phyloP scores from a whole-genome alignment of 345 rosid genomes.

The Gossypium mustelinum region DNA sequence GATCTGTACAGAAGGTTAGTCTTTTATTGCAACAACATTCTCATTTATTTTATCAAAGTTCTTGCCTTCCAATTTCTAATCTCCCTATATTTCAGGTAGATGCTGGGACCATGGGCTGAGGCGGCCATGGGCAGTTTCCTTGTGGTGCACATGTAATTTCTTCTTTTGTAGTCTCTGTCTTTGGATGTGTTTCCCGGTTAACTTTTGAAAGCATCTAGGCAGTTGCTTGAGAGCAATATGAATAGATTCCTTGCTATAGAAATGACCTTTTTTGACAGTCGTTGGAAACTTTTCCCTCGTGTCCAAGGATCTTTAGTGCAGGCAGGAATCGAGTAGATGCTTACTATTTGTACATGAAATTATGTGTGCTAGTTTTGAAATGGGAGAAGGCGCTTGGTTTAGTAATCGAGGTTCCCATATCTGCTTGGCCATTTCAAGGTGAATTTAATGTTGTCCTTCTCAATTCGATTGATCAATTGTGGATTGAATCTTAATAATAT shows the following conservation, averaged over 20 bases:
- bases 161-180: background rate
- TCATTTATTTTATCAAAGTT: constrained; percentile 8
- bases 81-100: constrained; percentile 29
- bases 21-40: background rate
- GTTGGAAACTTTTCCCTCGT: background rate
- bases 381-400: no score
- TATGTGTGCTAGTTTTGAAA: background rate
- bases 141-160: constrained; percentile 2
- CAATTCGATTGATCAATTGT: no score
- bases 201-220: constrained; percentile 1
- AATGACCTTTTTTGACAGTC: background rate
- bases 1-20: constrained; percentile 69
- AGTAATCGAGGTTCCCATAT: no score
- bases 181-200: background rate
- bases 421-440: no score
- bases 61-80: constrained; percentile 14
- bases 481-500: no score
- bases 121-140: background rate
- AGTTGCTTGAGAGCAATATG: background rate
- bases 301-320: background rate
- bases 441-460: no score
- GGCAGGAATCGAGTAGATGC: background rate
- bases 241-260: background rate
- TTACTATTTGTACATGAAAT: background rate
- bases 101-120: background rate